Base-by-base conservation (phyloP, 2,329 filamentous ascomycete species). In the Fusarium metavorans region DNA sequence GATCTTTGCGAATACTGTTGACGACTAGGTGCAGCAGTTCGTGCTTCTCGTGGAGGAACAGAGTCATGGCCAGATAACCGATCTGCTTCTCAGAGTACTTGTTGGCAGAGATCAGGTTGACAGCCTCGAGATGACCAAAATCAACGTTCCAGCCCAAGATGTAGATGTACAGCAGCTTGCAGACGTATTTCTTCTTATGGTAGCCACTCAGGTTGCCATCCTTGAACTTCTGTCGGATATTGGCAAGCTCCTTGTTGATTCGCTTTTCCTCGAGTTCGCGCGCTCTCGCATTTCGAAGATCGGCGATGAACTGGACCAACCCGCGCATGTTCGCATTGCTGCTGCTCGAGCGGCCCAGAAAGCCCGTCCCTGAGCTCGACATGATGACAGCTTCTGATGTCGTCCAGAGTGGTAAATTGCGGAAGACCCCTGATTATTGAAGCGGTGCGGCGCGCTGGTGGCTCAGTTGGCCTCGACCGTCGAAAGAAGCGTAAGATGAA, bases 21-120 rank as follows among this genome's bases (percentile, higher is more conserved):
- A 99, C 95, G 35, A 99, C 97, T 76, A 99, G 85, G 83, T 98
- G 97, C 73, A 99, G 86, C 73, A 99, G 89, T 84, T 99, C 97
- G 85, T 99, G 97, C 83, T 97, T 92, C 85, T 99, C 97, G 84
- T 99, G 97, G 45, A 99, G 88, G 85, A 99, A 98, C 65, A 99
- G 88, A 2, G 97, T 99, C 84, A 99, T 97, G 63, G 97, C 97
- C 78, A 99, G 89, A 82, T 99, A 99, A 66, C 97, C 97, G 81
- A 99, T 99, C 87, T 99, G 97, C 86, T 99, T 99, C 83, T 99
- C 97, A 25, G 96, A 98, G 85, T 98, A 99, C 82, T 98, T 99
- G 81, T 89, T 95, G 66, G 96, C 95, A 32, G 96, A 98, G 78
- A 99, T 97, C 80, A 99, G 90, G 81, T 98, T 98, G 81, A 99